Percentiles rank a stretch among this genome's conserved stretches.
These are phyloP conservation scores for Helenozyma rhizophorensis DNA, from an alignment of 805 yeast species.

Conservation along the genomic window DNA sequence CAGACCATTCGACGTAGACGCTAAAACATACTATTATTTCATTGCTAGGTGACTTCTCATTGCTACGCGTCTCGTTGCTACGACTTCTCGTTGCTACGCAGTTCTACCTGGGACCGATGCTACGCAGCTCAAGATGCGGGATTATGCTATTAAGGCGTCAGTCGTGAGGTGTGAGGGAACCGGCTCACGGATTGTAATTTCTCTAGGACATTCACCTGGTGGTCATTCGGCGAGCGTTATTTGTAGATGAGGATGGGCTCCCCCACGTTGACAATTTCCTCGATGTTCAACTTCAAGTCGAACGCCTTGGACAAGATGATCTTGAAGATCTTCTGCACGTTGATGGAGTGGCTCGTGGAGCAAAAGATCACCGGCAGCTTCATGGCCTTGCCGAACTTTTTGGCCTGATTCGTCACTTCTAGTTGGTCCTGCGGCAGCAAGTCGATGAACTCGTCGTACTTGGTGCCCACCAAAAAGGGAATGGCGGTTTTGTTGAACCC, in stretches of 20 bases:
- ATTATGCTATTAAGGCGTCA: too few species aligned
- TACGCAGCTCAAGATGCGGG: too few species aligned
- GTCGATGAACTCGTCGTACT: slow-evolving; percentile 82
- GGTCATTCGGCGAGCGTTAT: too few species aligned
- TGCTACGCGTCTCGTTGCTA: too few species aligned
- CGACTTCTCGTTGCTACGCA: too few species aligned
- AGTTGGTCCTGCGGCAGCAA: slow-evolving; percentile 75
- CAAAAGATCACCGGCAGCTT: slow-evolving; percentile 80
- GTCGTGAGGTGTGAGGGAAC: too few species aligned
- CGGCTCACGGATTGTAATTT: too few species aligned
- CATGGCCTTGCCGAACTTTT: slow-evolving; percentile 86
- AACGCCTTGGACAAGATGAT: slow-evolving; percentile 86
- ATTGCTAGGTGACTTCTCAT: too few species aligned
- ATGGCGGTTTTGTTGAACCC: slow-evolving; percentile 88
- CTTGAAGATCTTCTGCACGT: slow-evolving; percentile 90
- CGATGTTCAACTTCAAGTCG: slow-evolving; percentile 75
- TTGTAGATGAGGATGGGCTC: slow-evolving; percentile 82
- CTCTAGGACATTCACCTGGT: too few species aligned
- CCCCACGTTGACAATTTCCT: slow-evolving; percentile 81
- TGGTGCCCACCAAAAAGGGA: slow-evolving; percentile 89
- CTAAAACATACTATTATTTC: too few species aligned
- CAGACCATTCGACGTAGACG: too few species aligned
- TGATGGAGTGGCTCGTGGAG: slow-evolving; percentile 88
- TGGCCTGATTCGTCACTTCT: slow-evolving; percentile 77
- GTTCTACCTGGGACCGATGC: too few species aligned